Conservation (phyloP, 2,329 filamentous ascomycete genomes). For the Cladosporium halotolerans region DNA sequence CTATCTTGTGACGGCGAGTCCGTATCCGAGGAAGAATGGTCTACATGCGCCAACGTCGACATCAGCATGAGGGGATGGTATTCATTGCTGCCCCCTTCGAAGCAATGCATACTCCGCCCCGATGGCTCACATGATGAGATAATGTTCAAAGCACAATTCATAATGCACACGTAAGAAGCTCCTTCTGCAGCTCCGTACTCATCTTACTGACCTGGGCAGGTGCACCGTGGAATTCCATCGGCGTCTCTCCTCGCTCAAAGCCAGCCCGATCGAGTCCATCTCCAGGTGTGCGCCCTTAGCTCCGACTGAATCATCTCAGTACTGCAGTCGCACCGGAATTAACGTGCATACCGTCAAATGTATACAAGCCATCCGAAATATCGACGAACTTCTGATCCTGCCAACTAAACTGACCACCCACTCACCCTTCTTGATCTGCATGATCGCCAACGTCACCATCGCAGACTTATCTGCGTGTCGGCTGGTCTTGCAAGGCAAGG, state of each 20-base stretch:
- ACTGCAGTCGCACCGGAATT: not conserved
- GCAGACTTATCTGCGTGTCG: not conserved
- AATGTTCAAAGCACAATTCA: constrained; percentile 3
- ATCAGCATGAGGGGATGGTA: not conserved
- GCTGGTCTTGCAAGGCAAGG: not conserved
- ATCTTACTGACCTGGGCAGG: not conserved
- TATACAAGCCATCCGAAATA: not conserved
- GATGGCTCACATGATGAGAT: not conserved
- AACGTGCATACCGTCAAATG: constrained; percentile 3
- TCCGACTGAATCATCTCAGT: not conserved
- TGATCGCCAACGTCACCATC: not conserved
- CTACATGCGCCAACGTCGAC: not conserved
- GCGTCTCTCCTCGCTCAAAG: not conserved
- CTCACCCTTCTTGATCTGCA: not conserved
- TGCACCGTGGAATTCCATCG: not conserved
- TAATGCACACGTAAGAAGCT: constrained; percentile 3
- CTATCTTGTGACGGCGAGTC: not conserved
- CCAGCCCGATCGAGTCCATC: not conserved
- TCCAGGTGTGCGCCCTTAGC: constrained; percentile 1
- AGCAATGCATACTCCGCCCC: not conserved
- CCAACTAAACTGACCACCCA: not conserved
- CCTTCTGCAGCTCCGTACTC: not conserved
- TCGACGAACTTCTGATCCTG: constrained; percentile 2
- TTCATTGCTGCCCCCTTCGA: not conserved
- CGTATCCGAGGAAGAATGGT: not conserved